Evolutionary conservation across 2,329 filamentous ascomycete genomes (phyloP).

Genomic region (Fusarium camptoceras): DNA sequence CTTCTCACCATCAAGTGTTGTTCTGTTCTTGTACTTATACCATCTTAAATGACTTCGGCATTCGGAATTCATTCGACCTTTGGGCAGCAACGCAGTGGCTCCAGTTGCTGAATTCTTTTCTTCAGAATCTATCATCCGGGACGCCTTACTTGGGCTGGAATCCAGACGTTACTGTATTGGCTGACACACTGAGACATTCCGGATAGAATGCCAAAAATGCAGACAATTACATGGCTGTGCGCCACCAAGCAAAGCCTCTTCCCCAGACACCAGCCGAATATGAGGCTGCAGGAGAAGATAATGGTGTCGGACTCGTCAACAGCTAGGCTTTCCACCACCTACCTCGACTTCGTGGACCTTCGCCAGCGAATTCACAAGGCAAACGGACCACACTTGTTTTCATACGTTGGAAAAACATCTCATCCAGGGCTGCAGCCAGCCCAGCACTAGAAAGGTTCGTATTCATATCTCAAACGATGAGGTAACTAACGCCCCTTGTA

Average conservation of each 20-base stretch:
- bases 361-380: background rate
- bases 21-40: conserved; percentile 22
- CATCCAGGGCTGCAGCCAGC: conserved; percentile 28
- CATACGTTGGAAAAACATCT: background rate
- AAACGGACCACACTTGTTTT: conserved; percentile 3
- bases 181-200: background rate
- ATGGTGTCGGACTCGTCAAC: background rate
- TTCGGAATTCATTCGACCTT: background rate
- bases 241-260: background rate
- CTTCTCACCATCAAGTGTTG: background rate
- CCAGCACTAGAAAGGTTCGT: conserved; percentile 31
- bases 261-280: conserved; percentile 2
- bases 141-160: conserved; percentile 16
- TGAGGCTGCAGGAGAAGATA: conserved; percentile 17
- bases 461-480: conserved; percentile 38
- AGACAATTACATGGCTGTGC: conserved; percentile 3
- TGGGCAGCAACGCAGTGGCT: conserved; percentile 37
- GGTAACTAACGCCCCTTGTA: conserved; percentile 28
- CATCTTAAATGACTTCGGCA: background rate
- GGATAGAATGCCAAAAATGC: background rate
- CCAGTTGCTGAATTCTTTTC: background rate
- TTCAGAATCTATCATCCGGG: background rate
- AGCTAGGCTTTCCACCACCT: background rate
- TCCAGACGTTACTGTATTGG: conserved; percentile 26
- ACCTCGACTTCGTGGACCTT: background rate